Conservation (phyloP, 768 basidiomycete species). For the Hysterangium stoloniferum region DNA sequence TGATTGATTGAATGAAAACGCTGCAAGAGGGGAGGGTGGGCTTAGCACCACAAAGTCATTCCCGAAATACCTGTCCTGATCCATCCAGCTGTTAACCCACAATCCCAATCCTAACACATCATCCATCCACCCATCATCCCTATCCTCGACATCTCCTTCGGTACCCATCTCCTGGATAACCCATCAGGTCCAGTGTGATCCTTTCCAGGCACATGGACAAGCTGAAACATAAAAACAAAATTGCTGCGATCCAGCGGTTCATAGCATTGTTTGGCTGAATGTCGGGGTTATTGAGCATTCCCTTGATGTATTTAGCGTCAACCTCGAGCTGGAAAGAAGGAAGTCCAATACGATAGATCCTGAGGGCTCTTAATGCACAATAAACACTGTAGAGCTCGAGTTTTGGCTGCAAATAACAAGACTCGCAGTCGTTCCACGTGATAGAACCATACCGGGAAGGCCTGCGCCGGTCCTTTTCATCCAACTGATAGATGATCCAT, state of each 20-base stretch:
- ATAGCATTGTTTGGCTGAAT: slow-evolving; percentile 29
- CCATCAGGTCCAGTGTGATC: slow-evolving; percentile 19
- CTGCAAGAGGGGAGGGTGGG: not conserved
- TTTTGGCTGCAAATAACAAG: slow-evolving; percentile 19
- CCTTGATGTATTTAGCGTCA: slow-evolving; percentile 26
- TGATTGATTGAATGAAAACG: not conserved
- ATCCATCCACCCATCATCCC: slow-evolving; percentile 19
- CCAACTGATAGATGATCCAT: slow-evolving; percentile 22
- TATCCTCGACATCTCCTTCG: slow-evolving; percentile 11
- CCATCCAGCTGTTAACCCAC: not conserved
- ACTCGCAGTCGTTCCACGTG: slow-evolving; percentile 15
- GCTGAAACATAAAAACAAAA: slow-evolving; percentile 30
- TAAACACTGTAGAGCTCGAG: slow-evolving; percentile 25
- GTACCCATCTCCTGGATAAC: slow-evolving; percentile 14
- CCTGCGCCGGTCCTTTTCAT: slow-evolving; percentile 13
- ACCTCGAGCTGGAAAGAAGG: slow-evolving; percentile 21
- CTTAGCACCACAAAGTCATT: too few relatives aligned
- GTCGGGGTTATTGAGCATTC: slow-evolving; percentile 34
- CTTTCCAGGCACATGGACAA: slow-evolving; percentile 28
- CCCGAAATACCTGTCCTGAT: too few relatives aligned
- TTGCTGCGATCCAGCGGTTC: slow-evolving; percentile 36
- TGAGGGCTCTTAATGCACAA: slow-evolving; percentile 14
- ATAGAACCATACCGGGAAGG: slow-evolving; percentile 33
- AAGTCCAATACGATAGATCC: slow-evolving; percentile 23
- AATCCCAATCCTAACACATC: slow-evolving; percentile 12